Percentiles rank a stretch among this genome's conserved stretches.
Evolutionary conservation across 148 eudicot species (phyloP).

Genomic region (Cornus controversa): DNA sequence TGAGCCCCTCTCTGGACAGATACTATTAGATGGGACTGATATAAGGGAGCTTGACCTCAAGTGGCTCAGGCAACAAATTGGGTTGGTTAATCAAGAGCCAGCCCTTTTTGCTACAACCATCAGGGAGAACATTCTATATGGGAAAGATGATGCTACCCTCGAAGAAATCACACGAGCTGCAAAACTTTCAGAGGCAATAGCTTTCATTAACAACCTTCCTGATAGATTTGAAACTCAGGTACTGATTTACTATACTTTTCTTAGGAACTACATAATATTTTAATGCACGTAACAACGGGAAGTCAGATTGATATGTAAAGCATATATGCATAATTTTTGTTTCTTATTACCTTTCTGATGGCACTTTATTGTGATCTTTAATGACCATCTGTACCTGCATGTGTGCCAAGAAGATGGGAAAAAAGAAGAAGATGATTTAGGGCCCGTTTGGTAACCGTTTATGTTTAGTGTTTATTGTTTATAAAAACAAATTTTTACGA

Average conservation of each 20-base stretch:
- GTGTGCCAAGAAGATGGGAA: background rate
- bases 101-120: constrained; percentile 96
- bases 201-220: constrained; percentile 87
- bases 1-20: constrained; percentile 75
- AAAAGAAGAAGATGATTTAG: background rate
- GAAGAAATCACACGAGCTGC: constrained; percentile 94
- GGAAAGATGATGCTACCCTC: constrained; percentile 80
- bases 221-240: constrained; percentile 98
- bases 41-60: constrained; percentile 70
- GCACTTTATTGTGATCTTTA: too few relatives aligned
- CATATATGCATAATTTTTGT: too few relatives aligned
- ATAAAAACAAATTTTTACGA: too few relatives aligned
- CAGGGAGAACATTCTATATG: constrained; percentile 86
- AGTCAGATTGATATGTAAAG: too few relatives aligned
- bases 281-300: too few relatives aligned
- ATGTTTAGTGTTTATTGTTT: too few relatives aligned
- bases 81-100: constrained; percentile 95
- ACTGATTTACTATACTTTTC: background rate
- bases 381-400: too few relatives aligned
- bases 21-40: constrained; percentile 71
- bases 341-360: too few relatives aligned
- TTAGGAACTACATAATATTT: background rate
- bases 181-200: constrained; percentile 86
- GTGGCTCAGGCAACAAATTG: constrained; percentile 89
- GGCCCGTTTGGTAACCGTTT: too few relatives aligned